Evolutionary conservation across 1,139 yeast species (phyloP), one percentile per base, ranked within the genome.

Genomic region (Geotrichum reessii): DNA sequence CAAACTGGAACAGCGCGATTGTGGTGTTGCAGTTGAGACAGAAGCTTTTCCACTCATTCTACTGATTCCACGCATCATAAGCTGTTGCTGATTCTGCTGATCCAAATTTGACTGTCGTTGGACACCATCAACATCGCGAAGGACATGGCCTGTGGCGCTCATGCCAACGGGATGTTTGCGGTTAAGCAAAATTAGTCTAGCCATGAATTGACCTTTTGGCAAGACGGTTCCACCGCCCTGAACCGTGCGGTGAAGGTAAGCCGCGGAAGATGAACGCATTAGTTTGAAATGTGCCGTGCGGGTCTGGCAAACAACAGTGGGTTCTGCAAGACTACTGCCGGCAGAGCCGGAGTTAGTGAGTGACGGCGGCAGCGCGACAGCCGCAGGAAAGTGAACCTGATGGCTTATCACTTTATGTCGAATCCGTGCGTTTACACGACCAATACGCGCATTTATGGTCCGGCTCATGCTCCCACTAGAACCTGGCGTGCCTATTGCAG

Each of bases 121-220:
- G 31, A 47, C 25, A 22, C 17, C 50, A 9, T 19, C 28, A 3
- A 47, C 3, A 47, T 28, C 22, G 12, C 42, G 42, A 8, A 49
- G 21, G 2, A 28, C 40, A n/a, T 11, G 24, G 19, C 51, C 25
- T 31, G 11, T n/a, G 7, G 42, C 25, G 21, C 31, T 42, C 21
- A 21, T 49, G 25, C 51, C n/a, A 14, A 2, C 40, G n/a, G 40
- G 17, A n/a, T 33, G 14, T 33, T 52, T 33, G 28, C 37, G 47
- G 31, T 52, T 52, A 12, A 52, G 50, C 14, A 52, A 28, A 7
- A 52, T 52, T 46, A 52, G 25, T 6, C 46, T 46, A 2, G 55
- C 48, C 55, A 52, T 52, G 21, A 52, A 19, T 31, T 52, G 55
- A 14, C 55, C 55, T 31, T 46, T 27, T 19, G 55, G 55, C 28